phyloP scores from a whole-genome alignment of 2,329 filamentous ascomycete genomes.

The Ceratocystis albifundus region DNA sequence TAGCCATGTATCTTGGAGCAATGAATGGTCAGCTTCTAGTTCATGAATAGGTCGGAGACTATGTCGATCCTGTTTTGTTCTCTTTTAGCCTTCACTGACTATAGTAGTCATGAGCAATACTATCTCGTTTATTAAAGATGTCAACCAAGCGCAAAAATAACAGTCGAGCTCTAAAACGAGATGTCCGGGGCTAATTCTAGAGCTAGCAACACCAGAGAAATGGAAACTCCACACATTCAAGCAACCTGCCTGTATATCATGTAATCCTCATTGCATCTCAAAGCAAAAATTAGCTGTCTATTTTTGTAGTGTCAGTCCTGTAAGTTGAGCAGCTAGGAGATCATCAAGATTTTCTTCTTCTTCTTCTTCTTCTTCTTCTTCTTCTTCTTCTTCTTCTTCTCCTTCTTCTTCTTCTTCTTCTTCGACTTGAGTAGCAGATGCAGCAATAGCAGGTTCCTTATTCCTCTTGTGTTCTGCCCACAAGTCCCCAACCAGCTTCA shows the following conservation, averaged over 20 bases:
- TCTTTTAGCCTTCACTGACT: too few species aligned
- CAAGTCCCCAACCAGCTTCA: slow-evolving; percentile 53
- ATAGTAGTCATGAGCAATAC: too few species aligned
- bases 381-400: slow-evolving; percentile 15
- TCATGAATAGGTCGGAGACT: slow-evolving; percentile 24
- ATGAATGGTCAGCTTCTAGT: too few species aligned
- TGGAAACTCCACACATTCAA: too few species aligned
- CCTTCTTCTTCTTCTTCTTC: slow-evolving; percentile 3
- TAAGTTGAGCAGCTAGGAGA: slow-evolving; percentile 17
- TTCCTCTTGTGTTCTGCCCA: slow-evolving; percentile 46
- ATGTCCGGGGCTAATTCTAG: too few species aligned
- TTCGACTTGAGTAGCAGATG: slow-evolving; percentile 21
- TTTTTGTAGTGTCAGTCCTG: slow-evolving; percentile 16
- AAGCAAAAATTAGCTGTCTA: background rate
- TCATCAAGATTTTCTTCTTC: slow-evolving; percentile 14
- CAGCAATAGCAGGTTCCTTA: background rate
- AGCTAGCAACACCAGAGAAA: too few species aligned
- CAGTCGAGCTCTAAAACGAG: too few species aligned
- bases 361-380: background rate
- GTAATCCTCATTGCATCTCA: background rate
- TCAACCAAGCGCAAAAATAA: too few species aligned
- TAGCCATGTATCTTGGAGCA: background rate
- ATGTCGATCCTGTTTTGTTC: too few species aligned
- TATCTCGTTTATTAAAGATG: too few species aligned
- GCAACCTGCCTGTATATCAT: too few species aligned